Percentiles rank a stretch among this genome's conserved stretches.
These are phyloP conservation scores for Paramecium bursaria DNA, from an alignment of 73 alveolate species.

Conservation along the genomic window DNA sequence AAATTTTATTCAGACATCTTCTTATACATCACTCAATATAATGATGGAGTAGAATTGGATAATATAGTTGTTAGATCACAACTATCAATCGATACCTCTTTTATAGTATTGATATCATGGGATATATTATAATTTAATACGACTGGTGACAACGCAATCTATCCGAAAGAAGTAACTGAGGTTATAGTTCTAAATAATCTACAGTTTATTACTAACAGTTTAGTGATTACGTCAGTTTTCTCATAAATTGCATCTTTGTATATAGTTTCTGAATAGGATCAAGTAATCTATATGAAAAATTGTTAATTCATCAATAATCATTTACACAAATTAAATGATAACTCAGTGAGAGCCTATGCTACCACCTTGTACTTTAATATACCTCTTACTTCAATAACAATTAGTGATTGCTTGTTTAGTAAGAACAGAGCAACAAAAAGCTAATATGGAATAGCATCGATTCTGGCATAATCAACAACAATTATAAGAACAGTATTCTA, in stretches of 20 bases:
- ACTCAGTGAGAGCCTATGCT: neutral
- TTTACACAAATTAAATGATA: conserved; percentile 17
- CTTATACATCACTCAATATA: neutral
- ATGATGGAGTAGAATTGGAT: neutral
- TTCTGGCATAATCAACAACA: neutral
- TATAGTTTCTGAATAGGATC: conserved; percentile 5
- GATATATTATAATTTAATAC: conserved; percentile 24
- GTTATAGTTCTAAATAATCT: conserved; percentile 11
- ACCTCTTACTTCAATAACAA: neutral
- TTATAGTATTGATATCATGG: conserved; percentile 2
- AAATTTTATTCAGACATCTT: neutral
- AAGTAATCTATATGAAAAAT: neutral
- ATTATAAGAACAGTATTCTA: neutral
- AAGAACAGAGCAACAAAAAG: conserved; percentile 21
- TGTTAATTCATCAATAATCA: conserved; percentile 19
- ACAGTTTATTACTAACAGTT: neutral
- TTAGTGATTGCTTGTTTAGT: neutral
- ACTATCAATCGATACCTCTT: conserved; percentile 12
- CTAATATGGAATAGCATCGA: neutral
- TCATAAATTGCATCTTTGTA: neutral
- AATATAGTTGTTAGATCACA: neutral
- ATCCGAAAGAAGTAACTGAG: neutral
- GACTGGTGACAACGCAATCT: neutral
- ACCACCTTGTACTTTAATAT: neutral
- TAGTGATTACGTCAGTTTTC: neutral